Conservation (phyloP, 1,139 yeast species). For the Pneumocystis jirovecii region DNA sequence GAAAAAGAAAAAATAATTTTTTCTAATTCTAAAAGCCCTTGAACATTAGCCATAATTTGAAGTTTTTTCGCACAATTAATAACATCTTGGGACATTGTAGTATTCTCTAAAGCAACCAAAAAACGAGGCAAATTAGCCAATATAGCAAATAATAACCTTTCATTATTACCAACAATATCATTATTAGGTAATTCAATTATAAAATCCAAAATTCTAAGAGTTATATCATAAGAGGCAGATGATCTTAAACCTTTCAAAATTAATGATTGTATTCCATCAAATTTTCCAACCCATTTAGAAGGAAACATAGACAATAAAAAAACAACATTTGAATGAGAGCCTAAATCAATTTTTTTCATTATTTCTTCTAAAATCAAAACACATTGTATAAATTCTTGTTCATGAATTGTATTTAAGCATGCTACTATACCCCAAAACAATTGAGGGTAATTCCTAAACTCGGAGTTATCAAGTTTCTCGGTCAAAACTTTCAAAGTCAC, state of each 20-base stretch:
- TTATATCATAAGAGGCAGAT: constrained; percentile 61
- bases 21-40: constrained; percentile 46
- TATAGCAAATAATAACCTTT: constrained; percentile 55
- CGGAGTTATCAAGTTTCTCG: constrained; percentile 65
- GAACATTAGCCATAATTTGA: constrained; percentile 44
- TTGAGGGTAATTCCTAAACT: constrained; percentile 77
- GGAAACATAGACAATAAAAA: constrained; percentile 80
- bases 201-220: constrained; percentile 59
- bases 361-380: constrained; percentile 68
- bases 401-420: constrained; percentile 76
- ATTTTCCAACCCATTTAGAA: constrained; percentile 87
- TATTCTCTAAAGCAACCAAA: constrained; percentile 57
- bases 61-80: constrained; percentile 43
- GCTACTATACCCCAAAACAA: constrained; percentile 94
- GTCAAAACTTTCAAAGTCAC: constrained; percentile 90
- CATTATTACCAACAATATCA: constrained; percentile 55
- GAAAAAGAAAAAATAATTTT: constrained; percentile 64
- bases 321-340: constrained; percentile 70
- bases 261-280: constrained; percentile 71
- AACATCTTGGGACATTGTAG: constrained; percentile 37
- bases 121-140: constrained; percentile 73
- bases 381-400: constrained; percentile 81
- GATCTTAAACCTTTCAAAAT: constrained; percentile 75
- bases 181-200: constrained; percentile 54
- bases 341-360: constrained; percentile 72